Base-by-base conservation (phyloP, 2,329 filamentous ascomycete species). In the Paracoccidioides brasiliensis region DNA sequence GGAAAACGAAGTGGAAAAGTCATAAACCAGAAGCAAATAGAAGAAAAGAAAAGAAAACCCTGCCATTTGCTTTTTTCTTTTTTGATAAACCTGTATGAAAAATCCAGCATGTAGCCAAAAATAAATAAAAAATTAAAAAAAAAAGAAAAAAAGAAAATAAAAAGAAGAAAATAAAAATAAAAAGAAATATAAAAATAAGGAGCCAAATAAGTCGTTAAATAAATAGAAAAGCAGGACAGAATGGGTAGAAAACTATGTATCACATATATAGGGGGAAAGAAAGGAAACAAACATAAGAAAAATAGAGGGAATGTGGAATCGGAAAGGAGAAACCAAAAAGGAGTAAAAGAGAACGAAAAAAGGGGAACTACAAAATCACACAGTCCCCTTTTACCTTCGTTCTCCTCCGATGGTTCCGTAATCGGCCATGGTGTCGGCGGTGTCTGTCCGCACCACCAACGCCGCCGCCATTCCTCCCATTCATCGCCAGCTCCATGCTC, bases 371-470 rank as follows among this genome's bases (percentile, higher is more conserved):
- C 57, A 66, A 55, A 44, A 66, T 66, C 35, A 64, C 63, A 55
- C 64, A 66, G 32, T 66, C 66, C 54, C 68, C 52, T 32, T 54
- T 54, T 67, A 15, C 71, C 68, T 59, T 66, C 63, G 22, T 60
- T 33, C 52, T 58, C 53, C 64, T 62, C 53, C 63, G 64, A 53
- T 61, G 57, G 60, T 58, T 63, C 65, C 15, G 69, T 64, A 56
- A 40, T 8, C 62, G 61, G 58, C 70, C 70, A 42, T 73, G 68
- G 44, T 67, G 62, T 45, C 67, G 64, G 50, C 63, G 67, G 2
- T 66, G 60, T 15, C 64, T 62, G 12, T 72, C 70, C 35, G 68
- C 65, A 59, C 70, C 71, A 45, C 68, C 66, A n/a, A 56, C 57
- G 5, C 61, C 58, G 43, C 64, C 60, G 6, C 45, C 45, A 49